These are phyloP conservation scores for Colletotrichum abscissum DNA, from an alignment of 2,329 filamentous ascomycete species.

Conservation along the genomic window DNA sequence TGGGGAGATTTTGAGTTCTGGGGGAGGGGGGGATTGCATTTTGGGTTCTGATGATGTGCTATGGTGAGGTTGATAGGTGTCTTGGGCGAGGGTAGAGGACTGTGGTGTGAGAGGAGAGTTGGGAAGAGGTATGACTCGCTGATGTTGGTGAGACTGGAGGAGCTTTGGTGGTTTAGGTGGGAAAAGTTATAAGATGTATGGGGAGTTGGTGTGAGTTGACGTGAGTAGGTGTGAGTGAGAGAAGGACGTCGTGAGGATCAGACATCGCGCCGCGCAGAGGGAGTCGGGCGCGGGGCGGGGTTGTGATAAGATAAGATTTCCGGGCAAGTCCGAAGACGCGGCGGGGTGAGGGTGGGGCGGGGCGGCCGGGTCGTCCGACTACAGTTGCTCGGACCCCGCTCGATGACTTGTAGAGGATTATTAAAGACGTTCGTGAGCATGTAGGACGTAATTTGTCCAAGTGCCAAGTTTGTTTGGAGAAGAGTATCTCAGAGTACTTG, in stretches of 20 bases:
- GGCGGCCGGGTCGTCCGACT: not conserved
- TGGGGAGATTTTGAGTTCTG: slow-evolving; percentile 63
- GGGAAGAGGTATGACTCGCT: not conserved
- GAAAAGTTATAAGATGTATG: not conserved
- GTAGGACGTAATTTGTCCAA: too few species aligned
- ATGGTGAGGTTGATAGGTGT: not conserved
- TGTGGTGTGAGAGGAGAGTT: not conserved
- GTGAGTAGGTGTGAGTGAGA: not conserved
- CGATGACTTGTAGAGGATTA: not conserved
- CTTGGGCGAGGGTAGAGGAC: not conserved
- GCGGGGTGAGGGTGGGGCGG: not conserved
- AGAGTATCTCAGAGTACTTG: too few species aligned
- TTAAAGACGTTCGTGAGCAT: not conserved
- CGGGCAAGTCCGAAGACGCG: slow-evolving; percentile 6
- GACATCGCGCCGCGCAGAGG: not conserved
- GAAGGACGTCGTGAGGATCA: not conserved
- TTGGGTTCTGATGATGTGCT: not conserved
- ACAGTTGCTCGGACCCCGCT: not conserved
- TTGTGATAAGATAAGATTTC: slow-evolving; percentile 10
- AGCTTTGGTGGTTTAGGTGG: not conserved
- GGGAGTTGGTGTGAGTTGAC: not conserved
- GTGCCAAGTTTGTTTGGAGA: too few species aligned
- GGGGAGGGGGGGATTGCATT: slow-evolving; percentile 34
- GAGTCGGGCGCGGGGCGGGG: not conserved
- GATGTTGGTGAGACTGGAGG: not conserved